phyloP scores from a whole-genome alignment of 345 rosid genomes.

The Sisymbrium altissimum region DNA sequence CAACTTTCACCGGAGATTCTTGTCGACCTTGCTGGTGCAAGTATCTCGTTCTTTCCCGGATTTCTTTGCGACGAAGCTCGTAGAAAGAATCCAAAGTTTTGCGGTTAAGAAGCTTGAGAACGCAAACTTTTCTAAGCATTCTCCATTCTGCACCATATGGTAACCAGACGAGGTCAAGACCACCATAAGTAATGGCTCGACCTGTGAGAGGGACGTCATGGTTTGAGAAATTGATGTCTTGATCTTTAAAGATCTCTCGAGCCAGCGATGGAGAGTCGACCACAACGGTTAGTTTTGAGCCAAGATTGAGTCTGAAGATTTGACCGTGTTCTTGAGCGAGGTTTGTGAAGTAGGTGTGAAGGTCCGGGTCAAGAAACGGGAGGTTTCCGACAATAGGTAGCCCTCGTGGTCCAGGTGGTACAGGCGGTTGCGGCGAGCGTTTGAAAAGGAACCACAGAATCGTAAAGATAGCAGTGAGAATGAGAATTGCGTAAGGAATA shows the following conservation, averaged over 20 bases:
- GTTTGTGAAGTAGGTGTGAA: constrained; percentile 41
- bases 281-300: constrained; percentile 34
- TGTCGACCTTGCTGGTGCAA: constrained; percentile 1
- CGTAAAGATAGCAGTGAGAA: not conserved
- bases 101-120: constrained; percentile 35
- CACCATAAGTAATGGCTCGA: not conserved
- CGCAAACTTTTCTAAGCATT: constrained; percentile 40
- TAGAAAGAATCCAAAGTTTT: constrained; percentile 36
- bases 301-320: constrained; percentile 39
- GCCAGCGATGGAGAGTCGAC: constrained; percentile 43
- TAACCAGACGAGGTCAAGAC: constrained; percentile 31
- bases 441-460: not conserved
- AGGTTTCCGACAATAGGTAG: constrained; percentile 50
- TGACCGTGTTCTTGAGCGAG: constrained; percentile 41
- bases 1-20: constrained; percentile 30
- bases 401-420: constrained; percentile 51
- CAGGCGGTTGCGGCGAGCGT: constrained; percentile 15
- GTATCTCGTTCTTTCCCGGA: constrained; percentile 23
- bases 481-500: not conserved
- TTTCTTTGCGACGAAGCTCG: constrained; percentile 30
- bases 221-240: constrained; percentile 46
- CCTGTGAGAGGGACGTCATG: constrained; percentile 36
- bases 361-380: constrained; percentile 43
- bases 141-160: constrained; percentile 46
- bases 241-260: constrained; percentile 41